phyloP scores from a whole-genome alignment of 495 filamentous ascomycete genomes.

The Neurospora terricola region DNA sequence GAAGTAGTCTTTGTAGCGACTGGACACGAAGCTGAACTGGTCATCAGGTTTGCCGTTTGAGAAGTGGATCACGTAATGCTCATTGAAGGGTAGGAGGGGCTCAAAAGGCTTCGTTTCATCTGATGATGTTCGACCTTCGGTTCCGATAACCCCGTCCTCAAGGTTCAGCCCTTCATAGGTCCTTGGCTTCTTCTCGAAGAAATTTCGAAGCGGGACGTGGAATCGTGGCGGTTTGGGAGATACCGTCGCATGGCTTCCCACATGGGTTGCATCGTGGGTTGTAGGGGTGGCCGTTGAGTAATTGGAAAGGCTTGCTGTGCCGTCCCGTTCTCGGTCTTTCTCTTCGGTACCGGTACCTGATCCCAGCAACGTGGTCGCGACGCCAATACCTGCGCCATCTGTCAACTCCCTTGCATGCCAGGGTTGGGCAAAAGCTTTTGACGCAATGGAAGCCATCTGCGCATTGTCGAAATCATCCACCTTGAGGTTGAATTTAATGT shows the following conservation, averaged over 20 bases:
- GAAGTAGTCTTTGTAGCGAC: background rate
- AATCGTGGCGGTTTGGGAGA: background rate
- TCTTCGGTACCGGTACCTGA: background rate
- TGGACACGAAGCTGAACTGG: conserved; percentile 21
- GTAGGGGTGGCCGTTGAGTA: background rate
- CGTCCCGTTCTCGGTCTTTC: background rate
- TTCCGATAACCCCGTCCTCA: background rate
- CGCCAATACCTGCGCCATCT: background rate
- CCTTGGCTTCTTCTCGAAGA: background rate
- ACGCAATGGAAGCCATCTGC: background rate
- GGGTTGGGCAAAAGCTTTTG: background rate
- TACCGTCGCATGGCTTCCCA: background rate
- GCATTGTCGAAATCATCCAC: background rate
- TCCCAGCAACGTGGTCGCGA: background rate
- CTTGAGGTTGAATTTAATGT: background rate
- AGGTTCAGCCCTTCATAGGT: background rate
- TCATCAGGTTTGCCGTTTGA: conserved; percentile 16
- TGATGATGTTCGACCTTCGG: background rate
- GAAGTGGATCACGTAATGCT: conserved; percentile 35
- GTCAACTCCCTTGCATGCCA: background rate
- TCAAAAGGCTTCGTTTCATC: conserved; percentile 10
- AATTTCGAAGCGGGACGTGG: background rate
- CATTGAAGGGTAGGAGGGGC: conserved; percentile 29
- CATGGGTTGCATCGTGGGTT: background rate
- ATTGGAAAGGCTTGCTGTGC: background rate